A percentile compares a stretch with the other conserved stretches of the same genome.
These are phyloP conservation scores for Oropetium thomaeum DNA, from an alignment of 176 grass and related monocot species.

Conservation along the genomic window DNA sequence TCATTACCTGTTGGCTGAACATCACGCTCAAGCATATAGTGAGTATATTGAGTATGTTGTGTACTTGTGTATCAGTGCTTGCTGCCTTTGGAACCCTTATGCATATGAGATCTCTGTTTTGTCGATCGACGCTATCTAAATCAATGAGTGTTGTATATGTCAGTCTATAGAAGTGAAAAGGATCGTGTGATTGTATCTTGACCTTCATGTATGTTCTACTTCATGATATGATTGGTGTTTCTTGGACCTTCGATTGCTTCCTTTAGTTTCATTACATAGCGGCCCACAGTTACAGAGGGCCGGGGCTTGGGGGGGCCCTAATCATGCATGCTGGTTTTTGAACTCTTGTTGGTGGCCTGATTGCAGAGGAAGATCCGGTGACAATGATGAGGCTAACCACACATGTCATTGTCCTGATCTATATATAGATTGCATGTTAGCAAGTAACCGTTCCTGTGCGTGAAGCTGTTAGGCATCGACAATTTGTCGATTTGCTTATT, in stretches of 20 bases:
- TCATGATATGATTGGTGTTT: constrained; percentile 34
- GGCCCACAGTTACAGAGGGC: not conserved
- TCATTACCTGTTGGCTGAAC: constrained; percentile 27
- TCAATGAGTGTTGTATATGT: constrained; percentile 40
- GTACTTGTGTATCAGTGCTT: constrained; percentile 30
- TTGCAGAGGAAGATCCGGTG: constrained; percentile 31
- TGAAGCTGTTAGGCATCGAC: not conserved
- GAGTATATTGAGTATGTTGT: constrained; percentile 30
- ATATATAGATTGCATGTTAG: constrained; percentile 17
- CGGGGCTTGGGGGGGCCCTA: not conserved
- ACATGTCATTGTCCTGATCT: constrained; percentile 1
- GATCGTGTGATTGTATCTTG: constrained; percentile 22
- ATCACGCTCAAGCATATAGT: constrained; percentile 27
- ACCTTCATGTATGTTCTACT: constrained; percentile 40
- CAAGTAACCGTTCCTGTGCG: not conserved
- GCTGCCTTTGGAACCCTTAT: not conserved
- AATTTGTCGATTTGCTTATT: not conserved
- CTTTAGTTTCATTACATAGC: constrained; percentile 21
- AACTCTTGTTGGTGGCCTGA: constrained; percentile 51
- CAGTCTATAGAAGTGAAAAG: constrained; percentile 7
- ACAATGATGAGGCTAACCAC: constrained; percentile 14
- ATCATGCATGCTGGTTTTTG: constrained; percentile 31
- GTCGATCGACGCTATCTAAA: constrained; percentile 15
- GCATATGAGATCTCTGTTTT: constrained; percentile 15
- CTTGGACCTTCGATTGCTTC: not conserved